These are phyloP conservation scores for Suillus ampliporus DNA, from an alignment of 768 basidiomycete species.

Conservation along the genomic window DNA sequence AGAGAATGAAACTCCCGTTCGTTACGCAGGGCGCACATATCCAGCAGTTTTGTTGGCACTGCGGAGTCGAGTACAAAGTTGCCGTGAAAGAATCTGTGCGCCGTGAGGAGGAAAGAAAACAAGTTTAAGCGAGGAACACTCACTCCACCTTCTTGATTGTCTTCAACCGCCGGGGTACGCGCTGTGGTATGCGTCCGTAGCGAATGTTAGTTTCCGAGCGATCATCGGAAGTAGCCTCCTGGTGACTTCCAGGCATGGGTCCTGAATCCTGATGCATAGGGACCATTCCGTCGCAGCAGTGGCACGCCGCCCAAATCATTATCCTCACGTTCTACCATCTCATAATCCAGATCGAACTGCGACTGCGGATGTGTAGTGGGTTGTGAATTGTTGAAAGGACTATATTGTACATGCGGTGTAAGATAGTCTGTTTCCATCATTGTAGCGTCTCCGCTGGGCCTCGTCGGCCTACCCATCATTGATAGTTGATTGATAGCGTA, in stretches of 20 bases:
- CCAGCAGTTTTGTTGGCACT: slow-evolving; percentile 89
- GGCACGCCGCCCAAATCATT: slow-evolving; percentile 75
- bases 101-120: neutral
- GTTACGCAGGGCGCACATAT: slow-evolving; percentile 75
- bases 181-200: slow-evolving; percentile 90
- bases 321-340: slow-evolving; percentile 50
- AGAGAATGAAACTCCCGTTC: slow-evolving; percentile 92
- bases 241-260: slow-evolving; percentile 52
- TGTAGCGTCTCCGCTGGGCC: slow-evolving; percentile 64
- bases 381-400: slow-evolving; percentile 28
- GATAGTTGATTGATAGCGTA: too few relatives aligned
- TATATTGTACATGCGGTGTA: slow-evolving; percentile 21
- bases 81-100: slow-evolving; percentile 78
- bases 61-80: slow-evolving; percentile 92
- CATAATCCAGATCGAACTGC: slow-evolving; percentile 30
- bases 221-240: slow-evolving; percentile 39
- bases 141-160: slow-evolving; percentile 92
- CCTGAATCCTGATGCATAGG: slow-evolving; percentile 37
- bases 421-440: slow-evolving; percentile 52
- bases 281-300: slow-evolving; percentile 54
- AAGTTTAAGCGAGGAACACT: slow-evolving; percentile 35
- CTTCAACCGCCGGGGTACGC: slow-evolving; percentile 89
- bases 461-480: slow-evolving; percentile 59
- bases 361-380: slow-evolving; percentile 32
- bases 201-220: slow-evolving; percentile 65